Percentiles rank a stretch among this genome's conserved stretches.
These are phyloP conservation scores for Grigorovia transvaalensis DNA, from an alignment of 805 yeast genomes.

Conservation along the genomic window DNA sequence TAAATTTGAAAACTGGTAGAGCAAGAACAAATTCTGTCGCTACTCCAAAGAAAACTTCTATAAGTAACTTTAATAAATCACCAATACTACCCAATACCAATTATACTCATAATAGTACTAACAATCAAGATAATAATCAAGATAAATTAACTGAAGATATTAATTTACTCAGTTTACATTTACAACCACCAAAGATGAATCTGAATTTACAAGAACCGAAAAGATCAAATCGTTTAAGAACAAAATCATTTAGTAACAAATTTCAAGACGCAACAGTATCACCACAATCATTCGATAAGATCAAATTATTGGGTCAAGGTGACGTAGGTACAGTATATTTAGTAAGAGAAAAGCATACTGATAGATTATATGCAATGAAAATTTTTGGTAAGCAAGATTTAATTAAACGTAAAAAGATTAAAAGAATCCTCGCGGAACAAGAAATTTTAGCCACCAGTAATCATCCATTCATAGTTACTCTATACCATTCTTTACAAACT, in stretches of 20 bases:
- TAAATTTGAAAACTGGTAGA: background rate
- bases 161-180: background rate
- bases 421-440: constrained; percentile 91
- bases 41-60: background rate
- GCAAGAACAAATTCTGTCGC: background rate
- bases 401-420: constrained; percentile 90
- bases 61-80: no score
- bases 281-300: constrained; percentile 79
- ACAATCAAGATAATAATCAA: background rate
- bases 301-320: constrained; percentile 87
- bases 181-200: constrained; percentile 1
- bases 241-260: constrained; percentile 53
- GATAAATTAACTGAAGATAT: background rate
- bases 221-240: constrained; percentile 30
- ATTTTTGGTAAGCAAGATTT: constrained; percentile 82
- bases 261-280: constrained; percentile 70
- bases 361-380: constrained; percentile 83
- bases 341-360: constrained; percentile 70
- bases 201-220: constrained; percentile 16
- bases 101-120: no score
- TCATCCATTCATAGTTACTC: constrained; percentile 94
- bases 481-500: constrained; percentile 93
- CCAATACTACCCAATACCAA: background rate
- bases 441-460: constrained; percentile 90
- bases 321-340: constrained; percentile 95